Conservation (phyloP, 768 basidiomycete species). For the Tricholoma flavovirens region DNA sequence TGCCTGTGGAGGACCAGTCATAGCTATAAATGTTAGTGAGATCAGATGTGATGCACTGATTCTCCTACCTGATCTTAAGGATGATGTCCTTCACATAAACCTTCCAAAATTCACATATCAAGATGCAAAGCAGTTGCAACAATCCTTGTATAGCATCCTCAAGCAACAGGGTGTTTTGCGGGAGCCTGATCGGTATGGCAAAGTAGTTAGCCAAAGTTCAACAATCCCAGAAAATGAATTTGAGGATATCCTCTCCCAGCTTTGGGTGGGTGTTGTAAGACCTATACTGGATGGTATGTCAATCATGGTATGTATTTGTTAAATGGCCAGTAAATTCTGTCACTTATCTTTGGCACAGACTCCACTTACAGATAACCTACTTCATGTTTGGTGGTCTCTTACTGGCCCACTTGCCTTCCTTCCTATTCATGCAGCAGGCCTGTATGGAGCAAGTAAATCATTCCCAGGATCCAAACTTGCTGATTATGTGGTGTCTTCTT, state of each 20-base stretch:
- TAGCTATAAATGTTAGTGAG: slow-evolving; percentile 16
- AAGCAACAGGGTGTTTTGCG: neutral
- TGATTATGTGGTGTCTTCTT: slow-evolving; percentile 18
- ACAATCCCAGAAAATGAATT: neutral
- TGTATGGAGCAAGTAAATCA: slow-evolving; percentile 5
- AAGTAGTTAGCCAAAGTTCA: neutral
- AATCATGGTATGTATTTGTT: no score
- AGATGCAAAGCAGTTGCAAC: slow-evolving; percentile 1
- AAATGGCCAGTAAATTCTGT: no score
- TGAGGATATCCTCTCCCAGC: neutral
- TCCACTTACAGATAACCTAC: neutral
- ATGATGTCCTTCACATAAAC: slow-evolving; percentile 15
- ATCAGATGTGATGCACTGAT: slow-evolving; percentile 18
- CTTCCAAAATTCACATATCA: slow-evolving; percentile 4
- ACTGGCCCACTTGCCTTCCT: slow-evolving; percentile 19
- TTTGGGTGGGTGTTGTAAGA: no score
- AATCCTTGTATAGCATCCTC: neutral
- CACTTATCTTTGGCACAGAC: neutral
- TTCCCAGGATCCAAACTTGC: neutral
- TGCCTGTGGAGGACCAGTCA: slow-evolving; percentile 11
- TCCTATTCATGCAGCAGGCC: slow-evolving; percentile 18
- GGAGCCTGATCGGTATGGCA: neutral
- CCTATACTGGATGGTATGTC: no score
- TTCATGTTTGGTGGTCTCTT: slow-evolving; percentile 12
- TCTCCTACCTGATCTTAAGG: slow-evolving; percentile 5